Evolutionary conservation across 2,329 filamentous ascomycete species (phyloP), one percentile per base, ranked within the genome.

Genomic region (Huntiella bhutanensis): DNA sequence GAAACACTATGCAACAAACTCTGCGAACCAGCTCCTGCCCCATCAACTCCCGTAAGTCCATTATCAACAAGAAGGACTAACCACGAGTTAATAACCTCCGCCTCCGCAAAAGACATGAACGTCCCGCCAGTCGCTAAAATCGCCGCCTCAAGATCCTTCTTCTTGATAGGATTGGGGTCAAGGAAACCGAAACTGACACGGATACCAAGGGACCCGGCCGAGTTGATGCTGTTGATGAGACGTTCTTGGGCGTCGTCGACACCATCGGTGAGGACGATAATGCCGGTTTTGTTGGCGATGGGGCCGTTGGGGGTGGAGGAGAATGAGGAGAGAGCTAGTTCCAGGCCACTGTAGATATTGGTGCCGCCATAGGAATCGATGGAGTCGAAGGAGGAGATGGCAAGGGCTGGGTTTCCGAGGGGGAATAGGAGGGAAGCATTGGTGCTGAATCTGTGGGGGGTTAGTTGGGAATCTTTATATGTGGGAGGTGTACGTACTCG

Each of bases 161-260:
- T 45, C 33, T 44, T 44, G n/a, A 38, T 15, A 5, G 47, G 44
- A 17, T 48, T 42, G 4, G 51, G 49, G 12, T 47, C 45, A 16
- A 54, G 50, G 47, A 53, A 54, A 16, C 52, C 50, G 35, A 53
- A 54, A 39, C 50, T 52, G 3, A 54, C 52, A 32, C 50, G 50
- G 45, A 54, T 54, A 19, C 52, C 51, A 2, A 46, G 43, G 28
- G 43, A 19, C 10, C 35, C 45, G 3, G 52, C 50, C 4, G 39
- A 44, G 33, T 47, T 41, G 15, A 54, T 50, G 17, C 46, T 36
- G n/a, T 42, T 13, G 15, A 53, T 48, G 3, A 52, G 44, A n/a
- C 32, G 33, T 10, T 43, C 38, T n/a, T 44, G 33, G 44, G 51
- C 35, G n/a, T 43, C 33, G 46, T 53, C 51, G 28, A 53, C 49